phyloP scores from a whole-genome alignment of 768 basidiomycete genomes.

The Phallus indusiatus region DNA sequence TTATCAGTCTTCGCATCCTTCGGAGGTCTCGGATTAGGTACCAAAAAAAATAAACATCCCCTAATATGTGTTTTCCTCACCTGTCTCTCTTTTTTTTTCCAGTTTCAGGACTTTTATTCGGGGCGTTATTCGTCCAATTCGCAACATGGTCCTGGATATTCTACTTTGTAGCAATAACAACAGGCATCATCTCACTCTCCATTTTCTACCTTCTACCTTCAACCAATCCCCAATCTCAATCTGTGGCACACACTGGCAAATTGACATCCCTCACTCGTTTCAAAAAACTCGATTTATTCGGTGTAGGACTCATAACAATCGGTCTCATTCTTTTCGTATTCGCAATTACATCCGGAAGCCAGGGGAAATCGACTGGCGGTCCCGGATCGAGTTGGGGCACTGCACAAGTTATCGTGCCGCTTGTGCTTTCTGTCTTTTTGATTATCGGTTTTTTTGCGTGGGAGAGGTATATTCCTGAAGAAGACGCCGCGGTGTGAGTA shows the following conservation, averaged over 20 bases:
- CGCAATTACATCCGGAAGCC: slow-evolving; percentile 33
- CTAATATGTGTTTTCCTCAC: not conserved
- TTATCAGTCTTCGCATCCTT: slow-evolving; percentile 36
- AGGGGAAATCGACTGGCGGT: too few species aligned
- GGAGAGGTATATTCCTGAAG: slow-evolving; percentile 32
- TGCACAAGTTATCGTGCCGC: slow-evolving; percentile 33
- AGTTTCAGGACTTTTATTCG: slow-evolving; percentile 36
- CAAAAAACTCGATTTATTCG: slow-evolving; percentile 28
- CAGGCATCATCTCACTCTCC: slow-evolving; percentile 25
- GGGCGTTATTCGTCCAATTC: slow-evolving; percentile 33
- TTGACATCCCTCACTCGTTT: slow-evolving; percentile 8
- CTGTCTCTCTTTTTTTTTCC: not conserved
- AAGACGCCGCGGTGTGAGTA: slow-evolving; percentile 34
- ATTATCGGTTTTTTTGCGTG: slow-evolving; percentile 38
- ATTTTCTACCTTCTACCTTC: slow-evolving; percentile 24
- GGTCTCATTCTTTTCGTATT: slow-evolving; percentile 27
- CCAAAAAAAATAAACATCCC: not conserved
- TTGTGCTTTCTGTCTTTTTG: slow-evolving; percentile 35
- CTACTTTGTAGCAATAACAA: slow-evolving; percentile 33
- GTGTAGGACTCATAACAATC: slow-evolving; percentile 27
- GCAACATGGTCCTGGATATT: slow-evolving; percentile 44
- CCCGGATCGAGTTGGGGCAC: too few species aligned
- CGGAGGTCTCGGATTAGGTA: slow-evolving; percentile 37
- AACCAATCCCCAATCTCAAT: slow-evolving; percentile 17
- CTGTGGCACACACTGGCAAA: not conserved